Conservation (phyloP, 148 eudicot genomes). For the Camellia lanceoleosa region DNA sequence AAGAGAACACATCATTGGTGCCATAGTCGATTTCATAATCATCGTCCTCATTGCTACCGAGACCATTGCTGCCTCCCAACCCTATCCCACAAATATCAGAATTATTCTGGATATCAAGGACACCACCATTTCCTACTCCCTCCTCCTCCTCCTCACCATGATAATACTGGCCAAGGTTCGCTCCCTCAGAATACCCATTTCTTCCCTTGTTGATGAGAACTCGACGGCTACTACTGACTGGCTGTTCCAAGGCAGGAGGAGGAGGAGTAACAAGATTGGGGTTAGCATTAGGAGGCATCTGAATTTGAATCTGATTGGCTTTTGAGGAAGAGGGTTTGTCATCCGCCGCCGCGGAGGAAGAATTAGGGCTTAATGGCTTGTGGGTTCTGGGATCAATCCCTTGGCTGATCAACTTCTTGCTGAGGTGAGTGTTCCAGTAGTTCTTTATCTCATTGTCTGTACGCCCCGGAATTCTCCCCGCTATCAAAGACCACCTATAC, state of each 20-base stretch:
- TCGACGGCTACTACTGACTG: background rate
- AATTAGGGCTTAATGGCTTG: slow-evolving; percentile 33
- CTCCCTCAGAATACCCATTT: slow-evolving; percentile 3
- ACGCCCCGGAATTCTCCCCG: slow-evolving; percentile 63
- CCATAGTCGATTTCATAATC: slow-evolving; percentile 18
- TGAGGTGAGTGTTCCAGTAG: slow-evolving; percentile 67
- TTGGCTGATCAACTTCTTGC: slow-evolving; percentile 62
- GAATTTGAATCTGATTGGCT: background rate
- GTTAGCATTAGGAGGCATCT: background rate
- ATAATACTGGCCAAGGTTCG: too few species aligned
- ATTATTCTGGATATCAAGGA: slow-evolving; percentile 9
- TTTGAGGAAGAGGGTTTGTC: slow-evolving; percentile 20
- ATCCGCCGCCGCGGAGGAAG: background rate
- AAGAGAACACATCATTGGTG: slow-evolving; percentile 38
- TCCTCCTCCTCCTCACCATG: too few species aligned
- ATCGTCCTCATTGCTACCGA: background rate
- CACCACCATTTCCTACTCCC: background rate
- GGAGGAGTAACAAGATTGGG: background rate
- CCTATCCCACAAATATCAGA: slow-evolving; percentile 8
- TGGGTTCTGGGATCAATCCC: slow-evolving; percentile 72
- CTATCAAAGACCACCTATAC: slow-evolving; percentile 59
- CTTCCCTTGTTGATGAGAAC: background rate
- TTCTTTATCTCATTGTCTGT: slow-evolving; percentile 72
- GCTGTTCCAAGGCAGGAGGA: slow-evolving; percentile 5
- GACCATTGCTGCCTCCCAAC: background rate